Evolutionary conservation across 1,139 yeast species (phyloP), one percentile per base, ranked within the genome.

Genomic region (Geotrichum candidum): DNA sequence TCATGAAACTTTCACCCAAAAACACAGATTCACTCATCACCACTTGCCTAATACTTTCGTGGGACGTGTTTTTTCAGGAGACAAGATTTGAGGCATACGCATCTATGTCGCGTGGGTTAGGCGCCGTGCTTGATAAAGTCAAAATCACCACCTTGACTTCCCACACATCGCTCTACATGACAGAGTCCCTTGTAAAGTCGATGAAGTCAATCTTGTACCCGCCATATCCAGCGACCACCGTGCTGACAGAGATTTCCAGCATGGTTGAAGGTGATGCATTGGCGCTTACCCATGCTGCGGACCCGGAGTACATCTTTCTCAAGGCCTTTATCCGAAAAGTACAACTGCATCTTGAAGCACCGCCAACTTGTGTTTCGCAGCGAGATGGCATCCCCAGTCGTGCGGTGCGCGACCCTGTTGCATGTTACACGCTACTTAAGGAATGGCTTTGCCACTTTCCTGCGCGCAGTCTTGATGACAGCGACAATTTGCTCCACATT

Each of bases 151-250:
- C 69, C n/a, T 56, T 67, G 10, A 67, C 67, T 35, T 68, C 72
- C 7, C 70, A 70, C 11, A 68, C 71, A n/a, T 68, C 73, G 10
- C 61, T 69, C 7, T 70, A 73, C 61, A 68, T 70, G 69, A 65
- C 69, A 7, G 72, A 71, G 48, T 70, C 74, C 9, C 64, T 71
- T 9, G 65, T 70, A 57, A 74, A 72, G 61, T 68, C 71, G 33
- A 69, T 72, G 59, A 68, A 77, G 46, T 67, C 75, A 11, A 72
- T 77, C 22, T 73, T 74, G 59, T 67, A 74, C 59, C 80, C 80
- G 0, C 70, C 75, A 1, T 77, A 76, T 65, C 50, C 57, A 1
- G 4, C 45, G 9, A 38, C 22, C 3, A 45, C 18, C 2, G 29
- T 55, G 27, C 53, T 55, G 4, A 3, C 27, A 9, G 57, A 55